These are phyloP conservation scores for Mortierella sp. DNA, from an alignment of 371 early-diverging fungal genomes.

Conservation along the genomic window DNA sequence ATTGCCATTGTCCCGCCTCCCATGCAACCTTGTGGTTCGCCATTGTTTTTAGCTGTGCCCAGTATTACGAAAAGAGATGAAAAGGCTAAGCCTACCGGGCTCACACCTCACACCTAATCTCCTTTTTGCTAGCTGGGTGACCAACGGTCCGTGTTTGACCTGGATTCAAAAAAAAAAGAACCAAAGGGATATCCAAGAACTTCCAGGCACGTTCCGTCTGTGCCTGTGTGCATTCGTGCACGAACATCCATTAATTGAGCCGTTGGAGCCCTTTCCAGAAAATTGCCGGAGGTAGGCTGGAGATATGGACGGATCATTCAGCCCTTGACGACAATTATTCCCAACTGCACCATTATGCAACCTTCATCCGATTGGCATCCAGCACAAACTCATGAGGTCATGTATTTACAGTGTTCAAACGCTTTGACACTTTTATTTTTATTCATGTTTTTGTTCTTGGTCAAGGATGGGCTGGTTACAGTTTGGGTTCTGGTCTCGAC, in stretches of 20 bases:
- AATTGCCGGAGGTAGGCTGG: neutral
- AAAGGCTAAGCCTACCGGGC: neutral
- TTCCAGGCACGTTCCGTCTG: neutral
- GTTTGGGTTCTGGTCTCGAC: neutral
- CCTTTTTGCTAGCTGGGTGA: neutral
- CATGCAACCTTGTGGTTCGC: neutral
- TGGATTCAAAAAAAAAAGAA: neutral
- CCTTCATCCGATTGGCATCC: neutral
- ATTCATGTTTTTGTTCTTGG: neutral
- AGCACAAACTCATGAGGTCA: neutral
- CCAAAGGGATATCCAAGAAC: neutral
- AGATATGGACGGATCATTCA: no score
- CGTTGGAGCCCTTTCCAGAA: neutral
- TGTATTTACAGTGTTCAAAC: neutral
- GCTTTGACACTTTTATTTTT: neutral
- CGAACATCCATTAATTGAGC: neutral
- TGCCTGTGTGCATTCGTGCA: neutral
- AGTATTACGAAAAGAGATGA: neutral
- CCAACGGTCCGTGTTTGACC: neutral
- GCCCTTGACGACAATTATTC: neutral
- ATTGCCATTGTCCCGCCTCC: no score
- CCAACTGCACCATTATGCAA: neutral
- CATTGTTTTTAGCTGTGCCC: neutral
- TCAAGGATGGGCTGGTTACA: neutral
- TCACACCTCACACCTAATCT: neutral